Evolutionary conservation across 2,329 filamentous ascomycete genomes (phyloP), one percentile per base, ranked within the genome.

Genomic region (Sporothrix pseudoabietina): DNA sequence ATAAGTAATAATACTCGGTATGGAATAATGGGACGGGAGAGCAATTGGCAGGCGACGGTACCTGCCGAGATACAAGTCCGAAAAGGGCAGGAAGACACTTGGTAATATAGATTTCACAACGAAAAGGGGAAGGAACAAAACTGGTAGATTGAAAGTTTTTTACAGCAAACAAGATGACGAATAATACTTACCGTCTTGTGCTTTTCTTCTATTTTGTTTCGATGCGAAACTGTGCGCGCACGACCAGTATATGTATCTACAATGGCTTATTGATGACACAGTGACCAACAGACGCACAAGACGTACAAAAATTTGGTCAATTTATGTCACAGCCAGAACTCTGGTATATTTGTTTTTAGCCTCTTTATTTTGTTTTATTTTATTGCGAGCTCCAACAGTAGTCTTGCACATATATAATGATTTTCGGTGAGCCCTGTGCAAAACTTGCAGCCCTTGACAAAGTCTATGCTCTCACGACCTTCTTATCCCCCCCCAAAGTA

Each of bases 401-500:
- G 8, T 44, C 12, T 44, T 44, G 1, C 9, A 44, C 41, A 44
- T 12, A 44, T 44, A 44, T 44, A 44, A 12, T 44, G 6, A 44
- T 44, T 9, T 9, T 32, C 26, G 52, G 19, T n/a, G 19, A 32
- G 55, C 55, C 26, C 55, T 32, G 55, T 57, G 19, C 26, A 16
- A 32, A 32, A 16, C 16, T 32, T 57, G 10, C 26, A 12, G 14
- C 26, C 26, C 26, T 57, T 32, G 26, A 57, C 49, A n/a, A 54
- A 8, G 19, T 54, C 19, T 54, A 52, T 22, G 4, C 49, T 22
- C 49, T 9, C 41, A 12, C 41, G 19, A 22, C 55, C 26, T 57
- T 57, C 55, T 57, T 57, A 57, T 57, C 32, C 55, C 55, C 55
- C 55, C 30, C 12, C 12, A 57, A 57, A 57, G 32, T 57, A 57